Base-by-base conservation (phyloP, 108 stramenopile genomes). In the Fistulifera solaris region DNA sequence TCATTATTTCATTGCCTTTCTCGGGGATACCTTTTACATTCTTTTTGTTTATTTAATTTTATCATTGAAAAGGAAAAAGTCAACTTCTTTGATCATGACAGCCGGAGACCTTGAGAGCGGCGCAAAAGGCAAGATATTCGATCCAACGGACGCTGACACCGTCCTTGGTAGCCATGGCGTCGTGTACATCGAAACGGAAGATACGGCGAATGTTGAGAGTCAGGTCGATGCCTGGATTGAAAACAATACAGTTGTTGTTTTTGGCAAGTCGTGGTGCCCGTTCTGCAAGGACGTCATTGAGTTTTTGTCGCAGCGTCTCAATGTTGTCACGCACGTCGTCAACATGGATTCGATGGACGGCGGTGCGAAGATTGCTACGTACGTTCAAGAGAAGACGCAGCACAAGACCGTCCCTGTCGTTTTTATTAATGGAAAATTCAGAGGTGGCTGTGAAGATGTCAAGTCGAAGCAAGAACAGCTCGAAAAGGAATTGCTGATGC, bases 391-490 rank as follows among this genome's bases (percentile, higher is more conserved):
- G 1, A 63, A 46, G 48, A 69, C 62, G 6, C 41, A 60, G 1
- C 71, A 76, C 39, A 24, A 60, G 18, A 76, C 75, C 38, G 71
- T 73, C 2, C 79, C 79, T 1, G 58, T 67, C 27, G 58, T 81
- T 26, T 81, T 73, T 43, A 45, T 81, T 15, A 52, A 63, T 8
- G 79, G 75, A 27, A 52, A 66, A 6, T 76, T 71, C 50, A 10
- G 65, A 15, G 72, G 72, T 16, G 72, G 72, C 22, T 71, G 58
- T 24, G 58, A 60, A 12, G 63, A 71, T 25, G 40, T 65, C 44
- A 35, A 35, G 31, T 35, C 31, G 31, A 35, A 35, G 31, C 31
- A 35, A 8, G 31, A 35, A 35, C 6, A 35, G 31, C 31, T 35
- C 31, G 31, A 35, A 35, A 35, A 35, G 31, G 31, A 35, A 35